Percentiles rank a stretch among this genome's conserved stretches.
Evolutionary conservation across 805 yeast genomes (phyloP).

Genomic region (Cyberlindnera mycetangii): DNA sequence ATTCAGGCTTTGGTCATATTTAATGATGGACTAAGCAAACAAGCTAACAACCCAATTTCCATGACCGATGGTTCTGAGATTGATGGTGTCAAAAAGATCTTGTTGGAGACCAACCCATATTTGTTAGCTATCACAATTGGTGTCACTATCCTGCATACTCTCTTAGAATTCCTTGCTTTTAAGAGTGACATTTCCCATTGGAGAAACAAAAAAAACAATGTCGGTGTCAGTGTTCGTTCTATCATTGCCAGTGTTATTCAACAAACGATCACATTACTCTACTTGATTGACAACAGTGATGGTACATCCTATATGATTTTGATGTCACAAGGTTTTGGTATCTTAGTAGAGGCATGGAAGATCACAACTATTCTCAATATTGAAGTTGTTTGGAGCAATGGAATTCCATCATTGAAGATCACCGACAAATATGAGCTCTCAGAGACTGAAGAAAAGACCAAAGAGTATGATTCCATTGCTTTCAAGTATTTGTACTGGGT

Average conservation of each 20-base stretch:
- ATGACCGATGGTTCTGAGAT: slow-evolving; percentile 33
- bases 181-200: slow-evolving; percentile 41
- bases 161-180: slow-evolving; percentile 40
- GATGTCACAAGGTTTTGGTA: slow-evolving; percentile 35
- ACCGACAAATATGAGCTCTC: slow-evolving; percentile 34
- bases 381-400: slow-evolving; percentile 23
- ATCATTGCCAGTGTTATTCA: slow-evolving; percentile 39
- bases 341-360: slow-evolving; percentile 41
- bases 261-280: slow-evolving; percentile 37
- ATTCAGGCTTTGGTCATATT: slow-evolving; percentile 30
- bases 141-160: slow-evolving; percentile 35
- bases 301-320: slow-evolving; percentile 38
- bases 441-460: slow-evolving; percentile 37
- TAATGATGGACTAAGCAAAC: slow-evolving; percentile 31
- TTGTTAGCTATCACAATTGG: slow-evolving; percentile 31
- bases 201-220: slow-evolving; percentile 37
- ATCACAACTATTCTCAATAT: slow-evolving; percentile 36
- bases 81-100: slow-evolving; percentile 34
- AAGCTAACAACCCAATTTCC: slow-evolving; percentile 25
- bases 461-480: slow-evolving; percentile 39
- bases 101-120: slow-evolving; percentile 37
- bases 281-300: slow-evolving; percentile 37
- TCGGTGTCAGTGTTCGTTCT: slow-evolving; percentile 38
- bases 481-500: slow-evolving; percentile 36
- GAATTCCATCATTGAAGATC: slow-evolving; percentile 25